Conservation (phyloP, 768 basidiomycete genomes). For the Agrocybe praecox region DNA sequence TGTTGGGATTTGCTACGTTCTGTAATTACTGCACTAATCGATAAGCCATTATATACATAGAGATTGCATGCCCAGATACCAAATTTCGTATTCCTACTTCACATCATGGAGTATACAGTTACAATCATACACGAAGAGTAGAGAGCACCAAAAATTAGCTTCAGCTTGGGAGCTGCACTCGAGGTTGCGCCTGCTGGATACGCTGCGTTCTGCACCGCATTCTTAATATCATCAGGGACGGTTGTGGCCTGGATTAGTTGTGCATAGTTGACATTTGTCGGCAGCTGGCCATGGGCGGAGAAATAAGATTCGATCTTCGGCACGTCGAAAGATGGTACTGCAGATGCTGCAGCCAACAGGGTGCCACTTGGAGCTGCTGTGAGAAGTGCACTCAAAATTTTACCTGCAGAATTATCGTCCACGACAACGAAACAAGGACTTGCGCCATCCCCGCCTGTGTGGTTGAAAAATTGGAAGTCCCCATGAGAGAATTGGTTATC, state of each 20-base stretch:
- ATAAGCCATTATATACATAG: too few relatives aligned
- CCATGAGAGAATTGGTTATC: not conserved
- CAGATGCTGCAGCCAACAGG: not conserved
- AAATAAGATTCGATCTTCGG: constrained; percentile 5
- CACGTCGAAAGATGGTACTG: constrained; percentile 1
- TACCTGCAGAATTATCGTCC: not conserved
- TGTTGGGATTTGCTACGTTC: too few relatives aligned
- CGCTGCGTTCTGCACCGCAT: not conserved
- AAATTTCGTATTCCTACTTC: too few relatives aligned
- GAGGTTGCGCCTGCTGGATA: too few relatives aligned
- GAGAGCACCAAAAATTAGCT: too few relatives aligned
- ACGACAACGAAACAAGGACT: not conserved
- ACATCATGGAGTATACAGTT: too few relatives aligned
- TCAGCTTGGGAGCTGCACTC: too few relatives aligned
- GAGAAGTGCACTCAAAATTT: not conserved
- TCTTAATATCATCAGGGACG: constrained; percentile 3
- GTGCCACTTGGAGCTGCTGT: constrained; percentile 1
- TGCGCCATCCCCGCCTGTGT: not conserved
- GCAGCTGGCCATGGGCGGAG: not conserved
- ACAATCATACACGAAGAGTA: too few relatives aligned
- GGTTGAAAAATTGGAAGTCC: not conserved
- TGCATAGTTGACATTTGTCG: constrained; percentile 1
- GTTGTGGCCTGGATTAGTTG: not conserved
- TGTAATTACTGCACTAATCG: too few relatives aligned
- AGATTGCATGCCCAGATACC: too few relatives aligned